phyloP scores from a whole-genome alignment of 192 early-diverging fungal species.

The Gigaspora rosea region DNA sequence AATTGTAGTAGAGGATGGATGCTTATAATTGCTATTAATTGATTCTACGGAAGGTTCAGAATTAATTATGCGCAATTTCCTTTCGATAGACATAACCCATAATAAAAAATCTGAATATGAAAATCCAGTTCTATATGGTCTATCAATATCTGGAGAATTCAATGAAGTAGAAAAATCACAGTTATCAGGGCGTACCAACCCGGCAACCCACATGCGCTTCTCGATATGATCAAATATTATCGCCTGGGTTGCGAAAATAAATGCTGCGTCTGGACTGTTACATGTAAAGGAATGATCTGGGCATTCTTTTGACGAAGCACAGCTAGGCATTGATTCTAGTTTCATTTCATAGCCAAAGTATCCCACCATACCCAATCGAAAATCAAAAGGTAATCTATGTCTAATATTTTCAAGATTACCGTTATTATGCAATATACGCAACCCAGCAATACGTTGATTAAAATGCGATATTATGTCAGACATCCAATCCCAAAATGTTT shows the following conservation, averaged over 20 bases:
- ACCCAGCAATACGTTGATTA: constrained; percentile 31
- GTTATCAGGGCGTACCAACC: constrained; percentile 35
- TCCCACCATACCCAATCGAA: constrained; percentile 85
- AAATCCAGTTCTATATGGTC: constrained; percentile 35
- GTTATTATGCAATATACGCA: constrained; percentile 27
- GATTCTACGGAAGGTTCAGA: background rate
- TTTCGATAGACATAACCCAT: constrained; percentile 30
- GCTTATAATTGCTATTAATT: constrained; percentile 31
- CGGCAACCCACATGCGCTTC: constrained; percentile 41
- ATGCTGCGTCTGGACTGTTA: constrained; percentile 68
- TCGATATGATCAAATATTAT: constrained; percentile 71
- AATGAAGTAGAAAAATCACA: background rate
- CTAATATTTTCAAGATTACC: constrained; percentile 31
- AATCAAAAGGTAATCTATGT: constrained; percentile 47
- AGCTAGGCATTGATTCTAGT: constrained; percentile 66
- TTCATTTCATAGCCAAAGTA: constrained; percentile 97
- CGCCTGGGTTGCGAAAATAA: constrained; percentile 75
- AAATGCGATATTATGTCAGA: constrained; percentile 45
- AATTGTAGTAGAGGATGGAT: constrained; percentile 32
- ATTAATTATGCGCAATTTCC: background rate
- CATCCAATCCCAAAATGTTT: constrained; percentile 72
- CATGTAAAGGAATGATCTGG: constrained; percentile 34
- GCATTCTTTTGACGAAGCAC: constrained; percentile 44
- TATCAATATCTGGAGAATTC: background rate
- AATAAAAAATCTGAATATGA: constrained; percentile 16